Conservation (phyloP, 1,284 basidiomycete species). For the Cryptococcus sp. region DNA sequence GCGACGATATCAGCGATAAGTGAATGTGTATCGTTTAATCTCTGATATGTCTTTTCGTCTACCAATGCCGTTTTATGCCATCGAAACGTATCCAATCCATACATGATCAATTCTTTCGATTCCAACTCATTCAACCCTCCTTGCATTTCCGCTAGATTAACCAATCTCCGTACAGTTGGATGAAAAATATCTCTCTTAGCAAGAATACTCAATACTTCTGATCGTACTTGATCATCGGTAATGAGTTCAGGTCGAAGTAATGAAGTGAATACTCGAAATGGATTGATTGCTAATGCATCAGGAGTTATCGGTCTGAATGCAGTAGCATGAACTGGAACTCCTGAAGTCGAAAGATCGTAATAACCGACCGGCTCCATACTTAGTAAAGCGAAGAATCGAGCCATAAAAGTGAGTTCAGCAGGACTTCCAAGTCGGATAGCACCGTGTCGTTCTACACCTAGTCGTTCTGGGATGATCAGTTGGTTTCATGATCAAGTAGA, state of each 20-base stretch:
- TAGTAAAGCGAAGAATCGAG: conserved; percentile 43
- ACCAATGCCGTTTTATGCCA: conserved; percentile 47
- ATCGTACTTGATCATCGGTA: conserved; percentile 22
- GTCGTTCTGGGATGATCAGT: conserved; percentile 26
- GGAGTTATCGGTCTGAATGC: conserved; percentile 44
- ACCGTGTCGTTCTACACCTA: conserved; percentile 48
- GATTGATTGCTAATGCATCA: conserved; percentile 40
- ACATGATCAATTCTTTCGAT: conserved; percentile 35
- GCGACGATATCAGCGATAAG: conserved; percentile 48
- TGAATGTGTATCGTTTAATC: conserved; percentile 39
- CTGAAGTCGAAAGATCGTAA: conserved; percentile 47
- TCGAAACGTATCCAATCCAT: conserved; percentile 46
- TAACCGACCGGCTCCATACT: conserved; percentile 49
- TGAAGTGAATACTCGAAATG: conserved; percentile 49
- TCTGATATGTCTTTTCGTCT: conserved; percentile 31
- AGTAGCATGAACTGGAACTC: conserved; percentile 49
- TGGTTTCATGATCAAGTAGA: background rate
- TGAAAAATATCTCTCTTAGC: conserved; percentile 43
- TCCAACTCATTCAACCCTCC: conserved; percentile 27
- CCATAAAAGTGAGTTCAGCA: conserved; percentile 42
- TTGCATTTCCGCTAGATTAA: conserved; percentile 35
- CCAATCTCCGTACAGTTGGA: conserved; percentile 28
- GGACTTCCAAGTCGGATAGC: conserved; percentile 49
- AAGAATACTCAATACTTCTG: conserved; percentile 32
- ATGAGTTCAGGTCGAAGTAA: conserved; percentile 46